Conservation (phyloP, 768 basidiomycete species). For the Thelephora ganbajun region DNA sequence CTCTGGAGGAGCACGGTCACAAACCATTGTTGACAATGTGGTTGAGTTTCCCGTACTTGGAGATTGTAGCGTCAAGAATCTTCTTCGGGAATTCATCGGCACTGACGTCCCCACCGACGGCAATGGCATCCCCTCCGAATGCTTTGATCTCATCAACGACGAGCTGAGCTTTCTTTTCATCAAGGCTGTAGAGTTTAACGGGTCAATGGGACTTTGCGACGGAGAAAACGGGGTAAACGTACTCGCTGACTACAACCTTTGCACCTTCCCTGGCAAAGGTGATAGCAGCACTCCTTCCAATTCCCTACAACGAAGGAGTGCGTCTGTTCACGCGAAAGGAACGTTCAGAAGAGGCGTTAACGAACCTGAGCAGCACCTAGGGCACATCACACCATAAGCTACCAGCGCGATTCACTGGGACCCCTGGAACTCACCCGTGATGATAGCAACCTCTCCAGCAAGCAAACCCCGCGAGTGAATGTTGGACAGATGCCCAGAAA, state of each 20-base stretch:
- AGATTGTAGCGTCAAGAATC: constrained; percentile 65
- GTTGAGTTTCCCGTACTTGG: constrained; percentile 74
- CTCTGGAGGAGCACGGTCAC: constrained; percentile 6
- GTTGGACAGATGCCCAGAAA: constrained; percentile 56
- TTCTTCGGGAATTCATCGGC: constrained; percentile 75
- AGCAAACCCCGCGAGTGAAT: constrained; percentile 40
- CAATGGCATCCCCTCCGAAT: constrained; percentile 59
- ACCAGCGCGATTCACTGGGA: constrained; percentile 3
- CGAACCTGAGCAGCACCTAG: constrained; percentile 65
- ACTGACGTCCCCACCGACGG: constrained; percentile 66
- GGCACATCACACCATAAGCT: constrained; percentile 1
- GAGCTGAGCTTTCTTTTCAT: constrained; percentile 47
- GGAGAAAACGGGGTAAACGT: constrained; percentile 9
- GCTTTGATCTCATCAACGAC: constrained; percentile 65
- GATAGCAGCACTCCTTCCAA: constrained; percentile 60
- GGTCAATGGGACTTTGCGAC: constrained; percentile 4
- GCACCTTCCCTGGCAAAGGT: constrained; percentile 78
- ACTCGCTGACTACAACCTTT: constrained; percentile 80
- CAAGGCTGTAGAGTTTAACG: constrained; percentile 35
- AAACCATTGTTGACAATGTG: constrained; percentile 74
- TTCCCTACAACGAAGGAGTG: constrained; percentile 37
- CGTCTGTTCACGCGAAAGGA: constrained; percentile 7
- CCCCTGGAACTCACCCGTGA: constrained; percentile 42
- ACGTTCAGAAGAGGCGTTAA: neutral
- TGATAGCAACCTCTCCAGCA: constrained; percentile 69